These are phyloP conservation scores for Fusarium musae DNA, from an alignment of 2,329 filamentous ascomycete species.

Conservation along the genomic window DNA sequence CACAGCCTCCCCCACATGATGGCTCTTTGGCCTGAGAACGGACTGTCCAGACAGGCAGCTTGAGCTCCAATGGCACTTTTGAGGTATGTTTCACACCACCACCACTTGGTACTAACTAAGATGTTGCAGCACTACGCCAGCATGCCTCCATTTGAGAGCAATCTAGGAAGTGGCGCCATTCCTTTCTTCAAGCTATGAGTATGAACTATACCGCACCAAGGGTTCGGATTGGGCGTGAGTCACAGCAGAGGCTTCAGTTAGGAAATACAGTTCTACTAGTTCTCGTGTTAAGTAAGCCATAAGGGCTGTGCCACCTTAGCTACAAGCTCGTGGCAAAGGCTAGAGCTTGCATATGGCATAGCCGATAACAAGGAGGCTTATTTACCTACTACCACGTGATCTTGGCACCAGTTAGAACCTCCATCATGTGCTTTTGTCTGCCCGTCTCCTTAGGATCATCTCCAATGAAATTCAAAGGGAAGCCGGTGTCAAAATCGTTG, in stretches of 20 bases:
- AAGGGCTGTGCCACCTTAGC: too few species aligned
- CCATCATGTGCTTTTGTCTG: neutral
- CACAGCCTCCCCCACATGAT: constrained; percentile 41
- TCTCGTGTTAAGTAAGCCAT: too few species aligned
- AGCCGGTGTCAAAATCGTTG: neutral
- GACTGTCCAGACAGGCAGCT: constrained; percentile 62
- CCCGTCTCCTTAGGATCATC: neutral
- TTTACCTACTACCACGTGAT: neutral
- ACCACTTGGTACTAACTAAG: neutral
- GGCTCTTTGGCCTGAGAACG: constrained; percentile 61
- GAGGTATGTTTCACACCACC: constrained; percentile 48
- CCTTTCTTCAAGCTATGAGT: constrained; percentile 40
- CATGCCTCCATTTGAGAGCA: constrained; percentile 39
- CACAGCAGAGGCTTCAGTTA: too few species aligned
- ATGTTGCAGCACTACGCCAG: constrained; percentile 45
- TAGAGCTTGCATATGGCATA: too few species aligned
- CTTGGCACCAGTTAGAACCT: neutral
- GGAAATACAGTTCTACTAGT: too few species aligned
- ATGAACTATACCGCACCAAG: constrained; percentile 19
- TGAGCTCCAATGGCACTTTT: constrained; percentile 61
- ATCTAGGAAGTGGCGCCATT: constrained; percentile 43
- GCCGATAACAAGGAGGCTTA: too few species aligned
- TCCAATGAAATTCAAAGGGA: neutral
- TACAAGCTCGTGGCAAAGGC: too few species aligned
- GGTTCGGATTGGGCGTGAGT: too few species aligned